Conservation (phyloP, 2,329 filamentous ascomycete species). For the Colletotrichum plurivorum region DNA sequence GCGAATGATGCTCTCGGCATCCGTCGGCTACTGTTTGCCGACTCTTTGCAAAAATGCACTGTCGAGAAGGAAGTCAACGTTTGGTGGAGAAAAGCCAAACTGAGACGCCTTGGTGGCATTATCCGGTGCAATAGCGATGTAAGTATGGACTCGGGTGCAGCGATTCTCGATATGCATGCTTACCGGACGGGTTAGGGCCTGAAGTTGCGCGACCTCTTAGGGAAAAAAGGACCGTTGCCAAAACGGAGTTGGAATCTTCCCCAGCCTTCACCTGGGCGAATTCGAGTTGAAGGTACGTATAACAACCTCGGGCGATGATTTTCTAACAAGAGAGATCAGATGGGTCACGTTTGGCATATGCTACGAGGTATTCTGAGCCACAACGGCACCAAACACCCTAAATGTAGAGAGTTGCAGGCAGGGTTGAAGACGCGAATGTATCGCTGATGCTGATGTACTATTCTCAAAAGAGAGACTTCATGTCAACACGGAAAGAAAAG, state of each 20-base stretch:
- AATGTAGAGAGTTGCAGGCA: too few relatives aligned
- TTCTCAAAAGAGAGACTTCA: too few relatives aligned
- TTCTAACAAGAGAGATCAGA: too few relatives aligned
- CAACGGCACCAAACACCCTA: too few relatives aligned
- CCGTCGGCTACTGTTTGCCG: background rate
- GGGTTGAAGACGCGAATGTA: too few relatives aligned
- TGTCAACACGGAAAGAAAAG: too few relatives aligned
- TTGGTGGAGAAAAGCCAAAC: background rate
- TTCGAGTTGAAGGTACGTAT: background rate
- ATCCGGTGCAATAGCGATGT: background rate
- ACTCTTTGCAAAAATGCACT: background rate
- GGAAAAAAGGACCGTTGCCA: background rate
- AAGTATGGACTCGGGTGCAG: background rate
- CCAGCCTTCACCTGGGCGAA: background rate
- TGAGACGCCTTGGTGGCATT: background rate
- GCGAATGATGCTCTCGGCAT: slow-evolving; percentile 8
- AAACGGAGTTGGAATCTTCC: background rate
- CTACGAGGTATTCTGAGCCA: too few relatives aligned
- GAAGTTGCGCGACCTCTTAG: background rate
- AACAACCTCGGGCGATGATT: too few relatives aligned
- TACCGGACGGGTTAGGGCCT: background rate
- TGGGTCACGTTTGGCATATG: too few relatives aligned
- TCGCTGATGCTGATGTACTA: too few relatives aligned
- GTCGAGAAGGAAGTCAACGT: background rate
- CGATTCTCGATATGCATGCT: background rate